Evolutionary conservation across 2,329 filamentous ascomycete species (phyloP).

Genomic region (Penicillium aurantiogriseum): DNA sequence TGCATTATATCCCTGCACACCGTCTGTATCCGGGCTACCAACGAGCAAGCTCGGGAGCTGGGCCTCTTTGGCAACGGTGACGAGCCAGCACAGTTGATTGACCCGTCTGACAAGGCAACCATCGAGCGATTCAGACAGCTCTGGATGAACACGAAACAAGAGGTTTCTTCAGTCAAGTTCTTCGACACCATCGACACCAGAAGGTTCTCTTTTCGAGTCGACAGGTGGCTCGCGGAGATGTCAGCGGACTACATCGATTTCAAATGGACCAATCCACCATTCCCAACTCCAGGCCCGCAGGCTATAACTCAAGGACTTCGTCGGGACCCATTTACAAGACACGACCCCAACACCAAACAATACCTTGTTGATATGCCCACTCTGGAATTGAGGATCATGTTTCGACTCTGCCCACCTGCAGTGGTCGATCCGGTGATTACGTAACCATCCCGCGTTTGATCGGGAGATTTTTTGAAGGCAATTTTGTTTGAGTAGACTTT

Average conservation of each 20-base stretch:
- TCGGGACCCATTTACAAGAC: neutral
- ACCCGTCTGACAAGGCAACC: neutral
- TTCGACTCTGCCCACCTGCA: constrained; percentile 8
- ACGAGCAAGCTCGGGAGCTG: neutral
- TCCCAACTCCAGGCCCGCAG: neutral
- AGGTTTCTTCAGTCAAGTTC: neutral
- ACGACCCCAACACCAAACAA: neutral
- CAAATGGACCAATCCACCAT: neutral
- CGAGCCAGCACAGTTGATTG: neutral
- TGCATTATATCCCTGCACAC: constrained; percentile 2
- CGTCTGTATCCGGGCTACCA: neutral
- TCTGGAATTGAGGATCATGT: constrained; percentile 4
- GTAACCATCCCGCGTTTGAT: constrained; percentile 3
- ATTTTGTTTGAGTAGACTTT: constrained; percentile 11
- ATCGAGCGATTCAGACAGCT: neutral
- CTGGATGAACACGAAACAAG: neutral
- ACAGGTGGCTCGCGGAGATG: constrained; percentile 1
- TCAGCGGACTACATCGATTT: neutral
- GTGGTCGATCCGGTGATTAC: neutral
- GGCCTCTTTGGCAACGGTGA: constrained; percentile 3
- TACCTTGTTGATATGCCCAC: neutral
- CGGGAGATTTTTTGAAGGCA: constrained; percentile 19
- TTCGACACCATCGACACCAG: neutral
- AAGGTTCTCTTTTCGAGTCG: neutral
- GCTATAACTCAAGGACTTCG: neutral